Evolutionary conservation across 1,284 basidiomycete species (phyloP), one percentile per base, ranked within the genome.

Genomic region (Butyriboletus regius): DNA sequence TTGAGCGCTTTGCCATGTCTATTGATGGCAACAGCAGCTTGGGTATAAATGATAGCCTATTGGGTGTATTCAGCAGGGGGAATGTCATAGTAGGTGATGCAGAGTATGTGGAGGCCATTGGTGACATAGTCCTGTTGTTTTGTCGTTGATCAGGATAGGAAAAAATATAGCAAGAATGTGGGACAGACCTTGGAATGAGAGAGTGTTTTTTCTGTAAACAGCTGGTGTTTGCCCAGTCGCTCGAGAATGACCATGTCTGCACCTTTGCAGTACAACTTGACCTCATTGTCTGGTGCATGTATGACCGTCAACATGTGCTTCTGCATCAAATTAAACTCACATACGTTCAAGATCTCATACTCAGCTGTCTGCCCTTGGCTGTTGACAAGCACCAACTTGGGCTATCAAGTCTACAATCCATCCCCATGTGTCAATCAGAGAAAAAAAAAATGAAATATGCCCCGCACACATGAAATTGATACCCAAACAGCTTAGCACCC

Each of bases 231-330:
- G 59, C 80, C 79, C 18, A 97, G 67, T 13, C 94, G 81, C 66
- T 97, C 93, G 47, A 91, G 72, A 59, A 97, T 97, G 59, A 98
- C 96, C 2, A 93, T 98, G 66, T 99, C 96, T 2, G 96, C 96
- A 28, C 96, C 96, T 69, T 99, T 99, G 61, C 88, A 93, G 67
- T 90, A 98, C 12, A 99, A 70, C 70, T 93, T 96, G 72, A 98
- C 91, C 66, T 83, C 85, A 48, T 95, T 92, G 60, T 93, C 85
- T 0, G 94, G 88, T 32, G 81, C 77, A 15, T 92, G 83, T 24
- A 99, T 82, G 51, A 99, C 72, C 1, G 92, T 94, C 18, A 94
- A 97, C 96, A 99, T 98, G 50, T 96, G 81, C 67, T 99, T 98
- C 41, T 95, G 81, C 1, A 92, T 91, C 42, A 91, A 96, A 68